phyloP scores from a whole-genome alignment of 176 grass and related monocot species.

The Stipa capillata region DNA sequence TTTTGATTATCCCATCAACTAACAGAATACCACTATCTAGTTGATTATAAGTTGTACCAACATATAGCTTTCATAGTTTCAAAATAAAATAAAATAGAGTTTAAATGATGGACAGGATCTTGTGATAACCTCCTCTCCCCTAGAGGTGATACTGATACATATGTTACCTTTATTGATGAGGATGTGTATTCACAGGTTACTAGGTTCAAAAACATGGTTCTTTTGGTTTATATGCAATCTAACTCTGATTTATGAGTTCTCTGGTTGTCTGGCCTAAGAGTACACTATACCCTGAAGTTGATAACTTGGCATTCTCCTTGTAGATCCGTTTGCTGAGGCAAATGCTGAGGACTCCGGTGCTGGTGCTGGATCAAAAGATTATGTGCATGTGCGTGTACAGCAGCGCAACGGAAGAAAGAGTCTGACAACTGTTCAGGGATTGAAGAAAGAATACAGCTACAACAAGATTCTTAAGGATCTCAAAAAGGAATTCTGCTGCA shows the following conservation, averaged over 20 bases:
- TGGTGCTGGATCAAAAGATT: constrained; percentile 54
- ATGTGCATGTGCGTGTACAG: constrained; percentile 59
- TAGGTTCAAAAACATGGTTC: neutral
- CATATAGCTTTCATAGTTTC: too few species aligned
- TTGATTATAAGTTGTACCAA: neutral
- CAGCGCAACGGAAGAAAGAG: constrained; percentile 75
- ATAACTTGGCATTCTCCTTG: neutral
- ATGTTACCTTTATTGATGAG: neutral
- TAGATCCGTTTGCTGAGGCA: constrained; percentile 62
- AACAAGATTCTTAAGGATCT: constrained; percentile 62
- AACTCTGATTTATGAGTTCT: neutral
- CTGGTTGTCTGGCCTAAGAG: neutral
- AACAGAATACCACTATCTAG: neutral
- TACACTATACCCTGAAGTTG: neutral
- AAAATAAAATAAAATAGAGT: too few species aligned
- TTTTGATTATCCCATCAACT: neutral
- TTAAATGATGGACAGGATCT: too few species aligned
- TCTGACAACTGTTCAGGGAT: constrained; percentile 56
- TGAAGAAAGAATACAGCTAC: constrained; percentile 70
- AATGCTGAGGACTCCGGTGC: constrained; percentile 55
- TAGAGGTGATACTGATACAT: neutral
- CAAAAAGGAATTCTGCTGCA: constrained; percentile 65
- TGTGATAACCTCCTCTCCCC: neutral
- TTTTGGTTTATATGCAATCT: neutral
- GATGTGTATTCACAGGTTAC: neutral